These are phyloP conservation scores for Stagonosporopsis tanaceti DNA, from an alignment of 2,329 filamentous ascomycete species.

Conservation along the genomic window DNA sequence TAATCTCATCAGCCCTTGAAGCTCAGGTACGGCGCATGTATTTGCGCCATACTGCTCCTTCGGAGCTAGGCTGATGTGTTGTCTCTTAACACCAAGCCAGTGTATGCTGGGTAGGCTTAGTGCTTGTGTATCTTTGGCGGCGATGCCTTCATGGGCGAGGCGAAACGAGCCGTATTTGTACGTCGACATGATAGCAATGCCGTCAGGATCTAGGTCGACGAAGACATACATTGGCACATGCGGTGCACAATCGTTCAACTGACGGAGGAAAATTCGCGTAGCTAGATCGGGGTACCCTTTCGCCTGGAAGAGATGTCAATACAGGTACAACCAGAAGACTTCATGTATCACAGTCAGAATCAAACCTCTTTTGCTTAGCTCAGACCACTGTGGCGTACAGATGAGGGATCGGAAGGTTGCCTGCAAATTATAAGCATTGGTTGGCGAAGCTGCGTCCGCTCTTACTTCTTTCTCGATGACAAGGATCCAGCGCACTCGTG, in stretches of 20 bases:
- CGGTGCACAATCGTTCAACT: constrained; percentile 46
- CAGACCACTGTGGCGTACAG: constrained; percentile 63
- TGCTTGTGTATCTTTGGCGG: constrained; percentile 45
- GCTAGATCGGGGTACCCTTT: constrained; percentile 84
- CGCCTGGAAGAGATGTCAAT: constrained; percentile 59
- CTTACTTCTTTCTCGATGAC: constrained; percentile 79
- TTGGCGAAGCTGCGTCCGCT: constrained; percentile 33
- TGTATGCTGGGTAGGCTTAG: constrained; percentile 59
- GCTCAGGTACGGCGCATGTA: constrained; percentile 23
- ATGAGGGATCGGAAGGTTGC: constrained; percentile 77
- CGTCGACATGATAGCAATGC: constrained; percentile 74
- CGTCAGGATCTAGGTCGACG: constrained; percentile 80
- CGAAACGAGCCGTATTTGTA: constrained; percentile 75
- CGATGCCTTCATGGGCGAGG: constrained; percentile 65
- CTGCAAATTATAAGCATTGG: constrained; percentile 52
- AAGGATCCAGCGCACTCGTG: constrained; percentile 67
- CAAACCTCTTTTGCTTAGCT: constrained; percentile 64
- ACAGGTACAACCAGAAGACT: background rate
- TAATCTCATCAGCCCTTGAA: constrained; percentile 59
- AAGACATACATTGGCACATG: constrained; percentile 66
- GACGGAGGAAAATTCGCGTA: constrained; percentile 70
- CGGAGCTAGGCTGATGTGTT: constrained; percentile 36
- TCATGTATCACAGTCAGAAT: constrained; percentile 67
- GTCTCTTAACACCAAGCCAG: constrained; percentile 70
- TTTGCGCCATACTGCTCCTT: constrained; percentile 24